Percentiles rank a stretch among this genome's conserved stretches.
Conservation (phyloP, 148 eudicot genomes). For the Talinum fruticosum region DNA sequence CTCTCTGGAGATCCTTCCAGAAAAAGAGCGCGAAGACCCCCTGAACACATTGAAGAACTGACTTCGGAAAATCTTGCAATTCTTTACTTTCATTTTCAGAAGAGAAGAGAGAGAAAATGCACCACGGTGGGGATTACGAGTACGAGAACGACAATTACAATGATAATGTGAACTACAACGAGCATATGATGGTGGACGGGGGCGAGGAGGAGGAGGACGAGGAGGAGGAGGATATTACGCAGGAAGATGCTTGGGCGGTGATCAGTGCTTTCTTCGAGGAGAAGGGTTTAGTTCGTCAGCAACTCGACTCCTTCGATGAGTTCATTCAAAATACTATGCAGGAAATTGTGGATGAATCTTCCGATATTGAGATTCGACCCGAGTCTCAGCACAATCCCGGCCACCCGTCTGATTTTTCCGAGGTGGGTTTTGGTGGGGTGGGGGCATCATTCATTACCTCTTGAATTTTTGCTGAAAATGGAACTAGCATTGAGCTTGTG, state of each 20-base stretch:
- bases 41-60: too few relatives aligned
- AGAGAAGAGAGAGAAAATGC: slow-evolving; percentile 16
- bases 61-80: too few relatives aligned
- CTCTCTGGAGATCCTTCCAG: too few relatives aligned
- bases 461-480: neutral
- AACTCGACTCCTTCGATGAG: slow-evolving; percentile 91
- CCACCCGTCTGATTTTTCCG: slow-evolving; percentile 77
- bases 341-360: slow-evolving; percentile 89
- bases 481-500: neutral
- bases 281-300: slow-evolving; percentile 89
- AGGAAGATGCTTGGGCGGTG: slow-evolving; percentile 97
- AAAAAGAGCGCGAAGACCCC: too few relatives aligned
- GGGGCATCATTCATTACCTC: neutral
- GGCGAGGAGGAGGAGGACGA: slow-evolving; percentile 26
- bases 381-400: slow-evolving; percentile 97
- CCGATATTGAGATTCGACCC: slow-evolving; percentile 91
- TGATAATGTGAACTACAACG: slow-evolving; percentile 9
- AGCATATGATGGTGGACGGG: neutral
- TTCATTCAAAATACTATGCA: slow-evolving; percentile 99
- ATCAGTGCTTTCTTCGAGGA: slow-evolving; percentile 93
- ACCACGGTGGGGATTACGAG: slow-evolving; percentile 19
- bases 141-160: slow-evolving; percentile 24
- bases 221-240: slow-evolving; percentile 84
- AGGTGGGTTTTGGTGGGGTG: slow-evolving; percentile 39
- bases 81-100: too few relatives aligned